Evolutionary conservation across 768 basidiomycete species (phyloP).

Genomic region (Coprinopsis sp.): DNA sequence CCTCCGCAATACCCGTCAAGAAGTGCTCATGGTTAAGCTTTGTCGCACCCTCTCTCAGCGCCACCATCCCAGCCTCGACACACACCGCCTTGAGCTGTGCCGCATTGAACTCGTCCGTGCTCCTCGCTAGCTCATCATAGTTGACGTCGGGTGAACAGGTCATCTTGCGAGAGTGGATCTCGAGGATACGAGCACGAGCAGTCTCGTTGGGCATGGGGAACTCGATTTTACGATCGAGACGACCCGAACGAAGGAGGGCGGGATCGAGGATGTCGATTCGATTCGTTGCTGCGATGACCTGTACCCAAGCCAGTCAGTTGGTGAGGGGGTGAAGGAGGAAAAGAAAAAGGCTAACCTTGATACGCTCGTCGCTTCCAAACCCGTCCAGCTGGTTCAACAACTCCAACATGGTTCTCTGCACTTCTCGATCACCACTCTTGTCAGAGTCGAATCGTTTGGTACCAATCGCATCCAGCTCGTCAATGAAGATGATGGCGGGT

Average conservation of each 20-base stretch:
- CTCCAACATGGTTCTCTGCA: slow-evolving; percentile 99
- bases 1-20: slow-evolving; percentile 86
- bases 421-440: slow-evolving; percentile 98
- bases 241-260: slow-evolving; percentile 95
- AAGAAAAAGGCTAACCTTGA: slow-evolving; percentile 60
- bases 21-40: slow-evolving; percentile 94
- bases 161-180: slow-evolving; percentile 98
- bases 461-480: slow-evolving; percentile 97
- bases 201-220: slow-evolving; percentile 96
- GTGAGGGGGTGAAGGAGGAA: too few relatives aligned
- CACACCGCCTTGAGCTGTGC: slow-evolving; percentile 96
- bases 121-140: slow-evolving; percentile 93
- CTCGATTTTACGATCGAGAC: slow-evolving; percentile 97
- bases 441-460: slow-evolving; percentile 98
- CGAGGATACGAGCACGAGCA: slow-evolving; percentile 92
- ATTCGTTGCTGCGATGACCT: slow-evolving; percentile 99
- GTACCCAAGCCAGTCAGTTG: too few relatives aligned
- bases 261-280: slow-evolving; percentile 98
- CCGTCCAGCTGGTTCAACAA: slow-evolving; percentile 97
- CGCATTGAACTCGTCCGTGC: slow-evolving; percentile 98
- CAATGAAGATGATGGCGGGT: slow-evolving; percentile 98
- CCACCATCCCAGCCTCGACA: slow-evolving; percentile 99
- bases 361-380: slow-evolving; percentile 93
- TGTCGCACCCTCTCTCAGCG: slow-evolving; percentile 86
- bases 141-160: slow-evolving; percentile 83